Conservation (phyloP, 2,329 filamentous ascomycete genomes). For the Seiridium cupressi region DNA sequence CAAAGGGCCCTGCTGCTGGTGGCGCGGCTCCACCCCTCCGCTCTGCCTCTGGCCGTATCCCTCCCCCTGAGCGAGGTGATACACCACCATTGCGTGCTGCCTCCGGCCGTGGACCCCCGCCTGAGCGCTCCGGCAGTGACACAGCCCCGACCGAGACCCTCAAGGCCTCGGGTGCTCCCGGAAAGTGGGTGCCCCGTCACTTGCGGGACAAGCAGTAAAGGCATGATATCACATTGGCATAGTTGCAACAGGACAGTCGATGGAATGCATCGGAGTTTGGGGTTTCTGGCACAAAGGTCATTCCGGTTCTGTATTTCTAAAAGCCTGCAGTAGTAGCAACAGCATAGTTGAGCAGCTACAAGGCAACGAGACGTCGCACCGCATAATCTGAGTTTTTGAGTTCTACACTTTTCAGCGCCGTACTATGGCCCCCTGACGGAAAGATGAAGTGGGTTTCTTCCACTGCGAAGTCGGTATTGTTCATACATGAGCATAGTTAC, state of each 20-base stretch:
- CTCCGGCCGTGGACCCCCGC: not conserved
- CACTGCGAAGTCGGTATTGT: too few relatives aligned
- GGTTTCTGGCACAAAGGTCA: conserved; percentile 16
- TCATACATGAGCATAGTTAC: too few relatives aligned
- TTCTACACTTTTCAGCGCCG: not conserved
- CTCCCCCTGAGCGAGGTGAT: conserved; percentile 5
- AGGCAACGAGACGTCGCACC: conserved; percentile 5
- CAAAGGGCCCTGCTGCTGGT: conserved; percentile 34
- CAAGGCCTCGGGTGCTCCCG: conserved; percentile 50
- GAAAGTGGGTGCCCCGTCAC: conserved; percentile 59
- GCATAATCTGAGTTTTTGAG: conserved; percentile 5
- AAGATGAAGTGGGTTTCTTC: too few relatives aligned
- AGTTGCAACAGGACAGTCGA: conserved; percentile 16
- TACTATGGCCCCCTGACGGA: too few relatives aligned
- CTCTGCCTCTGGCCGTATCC: conserved; percentile 5
- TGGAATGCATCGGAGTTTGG: conserved; percentile 24
- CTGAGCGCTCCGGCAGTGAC: not conserved
- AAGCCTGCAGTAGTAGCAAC: conserved; percentile 5
- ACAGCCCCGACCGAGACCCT: conserved; percentile 47
- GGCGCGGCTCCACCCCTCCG: conserved; percentile 12
- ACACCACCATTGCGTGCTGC: not conserved
- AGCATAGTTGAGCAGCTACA: conserved; percentile 5
- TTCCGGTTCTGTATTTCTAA: conserved; percentile 8
- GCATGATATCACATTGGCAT: conserved; percentile 10
- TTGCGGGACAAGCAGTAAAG: conserved; percentile 35